These are phyloP conservation scores for Diaporthe eres DNA, from an alignment of 2,329 filamentous ascomycete species.

Conservation along the genomic window DNA sequence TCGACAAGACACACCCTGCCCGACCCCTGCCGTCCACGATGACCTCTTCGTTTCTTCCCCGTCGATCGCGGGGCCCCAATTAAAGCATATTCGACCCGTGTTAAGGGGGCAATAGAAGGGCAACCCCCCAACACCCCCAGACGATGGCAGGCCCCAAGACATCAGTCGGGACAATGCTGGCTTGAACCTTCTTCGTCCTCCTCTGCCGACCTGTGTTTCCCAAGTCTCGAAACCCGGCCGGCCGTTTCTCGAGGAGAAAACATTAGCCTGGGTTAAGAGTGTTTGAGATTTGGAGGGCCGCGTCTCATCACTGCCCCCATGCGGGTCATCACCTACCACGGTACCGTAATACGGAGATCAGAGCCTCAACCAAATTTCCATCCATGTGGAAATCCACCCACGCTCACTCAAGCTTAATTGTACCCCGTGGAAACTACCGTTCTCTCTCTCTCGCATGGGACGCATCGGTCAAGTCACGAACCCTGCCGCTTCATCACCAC, in stretches of 20 bases:
- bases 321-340: constrained; percentile 19
- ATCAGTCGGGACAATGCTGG: constrained; percentile 47
- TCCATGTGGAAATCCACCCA: constrained; percentile 30
- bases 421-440: constrained; percentile 10
- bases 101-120: constrained; percentile 18
- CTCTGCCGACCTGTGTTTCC: constrained; percentile 41
- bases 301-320: constrained; percentile 38
- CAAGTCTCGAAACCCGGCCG: constrained; percentile 34
- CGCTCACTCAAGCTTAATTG: constrained; percentile 33
- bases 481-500: constrained; percentile 10
- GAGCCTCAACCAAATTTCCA: constrained; percentile 32
- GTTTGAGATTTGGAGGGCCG: constrained; percentile 38
- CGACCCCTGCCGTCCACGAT: constrained; percentile 25
- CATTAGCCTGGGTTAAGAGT: constrained; percentile 31
- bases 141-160: constrained; percentile 2
- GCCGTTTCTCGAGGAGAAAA: constrained; percentile 29
- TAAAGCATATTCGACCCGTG: constrained; percentile 32
- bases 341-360: constrained; percentile 31
- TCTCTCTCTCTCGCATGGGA: background rate
- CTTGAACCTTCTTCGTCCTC: constrained; percentile 52
- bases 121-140: constrained; percentile 37
- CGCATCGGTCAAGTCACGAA: constrained; percentile 27
- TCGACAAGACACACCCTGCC: constrained; percentile 23
- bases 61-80: constrained; percentile 47
- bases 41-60: constrained; percentile 46